Conservation (phyloP, 1,139 yeast species). For the Candida neerlandica region DNA sequence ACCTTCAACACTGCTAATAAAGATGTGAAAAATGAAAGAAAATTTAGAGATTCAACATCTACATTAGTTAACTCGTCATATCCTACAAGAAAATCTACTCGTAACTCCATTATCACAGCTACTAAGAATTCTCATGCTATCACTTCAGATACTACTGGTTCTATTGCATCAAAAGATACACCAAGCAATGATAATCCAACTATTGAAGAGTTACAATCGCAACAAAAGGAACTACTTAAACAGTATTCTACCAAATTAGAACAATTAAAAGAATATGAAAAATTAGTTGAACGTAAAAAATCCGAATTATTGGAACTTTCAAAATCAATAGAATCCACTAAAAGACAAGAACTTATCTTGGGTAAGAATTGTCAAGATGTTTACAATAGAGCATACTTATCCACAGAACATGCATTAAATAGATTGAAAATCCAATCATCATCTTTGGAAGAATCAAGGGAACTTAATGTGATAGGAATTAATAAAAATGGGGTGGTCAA, state of each 20-base stretch:
- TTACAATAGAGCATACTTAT: constrained; percentile 13
- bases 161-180: too few relatives aligned
- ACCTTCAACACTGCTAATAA: neutral
- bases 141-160: neutral
- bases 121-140: neutral
- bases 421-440: constrained; percentile 7
- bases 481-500: too few relatives aligned
- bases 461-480: too few relatives aligned
- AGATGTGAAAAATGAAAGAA: constrained; percentile 13
- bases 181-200: neutral
- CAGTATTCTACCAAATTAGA: constrained; percentile 26
- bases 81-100: too few relatives aligned
- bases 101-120: neutral
- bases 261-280: constrained; percentile 27
- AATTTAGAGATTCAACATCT: constrained; percentile 23
- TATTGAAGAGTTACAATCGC: constrained; percentile 10
- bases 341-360: constrained; percentile 14
- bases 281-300: constrained; percentile 24
- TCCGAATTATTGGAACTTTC: constrained; percentile 34
- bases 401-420: constrained; percentile 16
- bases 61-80: constrained; percentile 24
- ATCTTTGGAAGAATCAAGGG: neutral
- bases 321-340: constrained; percentile 19
- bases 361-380: constrained; percentile 10
- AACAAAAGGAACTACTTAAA: constrained; percentile 17